phyloP scores from a whole-genome alignment of 306 rosid species.

The Cicer pinnatifidum region DNA sequence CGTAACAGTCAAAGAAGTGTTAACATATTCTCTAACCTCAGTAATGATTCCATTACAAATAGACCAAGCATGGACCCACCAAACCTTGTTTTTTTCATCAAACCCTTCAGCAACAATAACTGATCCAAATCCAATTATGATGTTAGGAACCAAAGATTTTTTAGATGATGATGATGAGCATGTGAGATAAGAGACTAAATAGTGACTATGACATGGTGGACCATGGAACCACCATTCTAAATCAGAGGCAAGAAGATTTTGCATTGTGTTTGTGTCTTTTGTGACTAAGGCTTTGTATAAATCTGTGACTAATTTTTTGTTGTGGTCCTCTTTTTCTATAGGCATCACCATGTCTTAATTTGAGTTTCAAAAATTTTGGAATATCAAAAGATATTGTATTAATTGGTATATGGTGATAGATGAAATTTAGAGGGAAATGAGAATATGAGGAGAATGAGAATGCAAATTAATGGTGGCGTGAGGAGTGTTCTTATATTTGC shows the following conservation, averaged over 20 bases:
- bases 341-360: slow-evolving; percentile 7
- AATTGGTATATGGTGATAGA: not conserved
- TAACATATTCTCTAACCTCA: slow-evolving; percentile 73
- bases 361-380: slow-evolving; percentile 51
- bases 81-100: slow-evolving; percentile 49
- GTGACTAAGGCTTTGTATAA: slow-evolving; percentile 64
- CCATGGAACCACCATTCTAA: slow-evolving; percentile 95
- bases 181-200: slow-evolving; percentile 64
- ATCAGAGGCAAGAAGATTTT: slow-evolving; percentile 56
- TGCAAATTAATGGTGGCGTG: not conserved
- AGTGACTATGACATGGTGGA: slow-evolving; percentile 64
- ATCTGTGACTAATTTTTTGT: slow-evolving; percentile 45
- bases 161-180: slow-evolving; percentile 41
- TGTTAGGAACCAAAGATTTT: slow-evolving; percentile 49
- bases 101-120: slow-evolving; percentile 69
- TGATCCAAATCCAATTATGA: slow-evolving; percentile 60
- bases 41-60: slow-evolving; percentile 56
- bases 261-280: slow-evolving; percentile 51
- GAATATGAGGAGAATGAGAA: not conserved
- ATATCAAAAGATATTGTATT: not conserved
- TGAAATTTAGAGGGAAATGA: not conserved
- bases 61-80: slow-evolving; percentile 92
- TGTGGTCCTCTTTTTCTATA: slow-evolving; percentile 44
- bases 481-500: not conserved
- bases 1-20: slow-evolving; percentile 71